Evolutionary conservation across 495 filamentous ascomycete genomes (phyloP).

Genomic region (Penicillium taxi): DNA sequence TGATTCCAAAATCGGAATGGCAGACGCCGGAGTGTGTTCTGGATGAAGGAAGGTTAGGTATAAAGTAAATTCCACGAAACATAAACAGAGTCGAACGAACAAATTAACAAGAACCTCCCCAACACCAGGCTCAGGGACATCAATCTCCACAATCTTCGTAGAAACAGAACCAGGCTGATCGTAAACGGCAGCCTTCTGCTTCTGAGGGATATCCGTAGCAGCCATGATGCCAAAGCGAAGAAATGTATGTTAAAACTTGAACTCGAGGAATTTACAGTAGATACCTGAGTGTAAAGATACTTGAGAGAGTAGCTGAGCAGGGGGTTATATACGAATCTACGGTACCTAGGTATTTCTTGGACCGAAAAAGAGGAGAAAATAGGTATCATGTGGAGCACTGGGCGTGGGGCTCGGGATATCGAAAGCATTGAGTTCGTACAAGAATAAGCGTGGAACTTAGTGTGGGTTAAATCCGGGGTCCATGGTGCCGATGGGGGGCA

Average conservation of each 20-base stretch:
- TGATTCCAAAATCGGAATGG: conserved; percentile 58
- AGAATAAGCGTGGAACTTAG: too few relatives aligned
- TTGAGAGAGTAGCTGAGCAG: too few relatives aligned
- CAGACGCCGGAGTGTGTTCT: conserved; percentile 66
- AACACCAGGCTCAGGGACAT: conserved; percentile 56
- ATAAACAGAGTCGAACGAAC: conserved; percentile 20
- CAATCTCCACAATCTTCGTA: conserved; percentile 57
- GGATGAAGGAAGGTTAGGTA: conserved; percentile 1
- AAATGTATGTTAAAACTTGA: neutral
- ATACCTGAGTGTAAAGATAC: too few relatives aligned
- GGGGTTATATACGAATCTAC: too few relatives aligned
- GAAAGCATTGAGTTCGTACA: too few relatives aligned
- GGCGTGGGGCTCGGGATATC: too few relatives aligned
- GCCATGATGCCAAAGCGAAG: conserved; percentile 13
- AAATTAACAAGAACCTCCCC: conserved; percentile 62
- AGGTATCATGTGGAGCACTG: too few relatives aligned
- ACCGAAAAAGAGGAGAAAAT: too few relatives aligned
- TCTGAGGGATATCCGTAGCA: conserved; percentile 45
- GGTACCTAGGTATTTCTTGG: too few relatives aligned
- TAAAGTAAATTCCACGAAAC: neutral
- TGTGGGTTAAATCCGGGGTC: too few relatives aligned
- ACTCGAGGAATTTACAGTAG: neutral
- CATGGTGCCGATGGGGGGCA: neutral
- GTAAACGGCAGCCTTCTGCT: conserved; percentile 61
- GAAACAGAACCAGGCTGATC: conserved; percentile 61